Evolutionary conservation across 495 filamentous ascomycete species (phyloP), one percentile per base, ranked within the genome.

Genomic region (Neurospora terricola): DNA sequence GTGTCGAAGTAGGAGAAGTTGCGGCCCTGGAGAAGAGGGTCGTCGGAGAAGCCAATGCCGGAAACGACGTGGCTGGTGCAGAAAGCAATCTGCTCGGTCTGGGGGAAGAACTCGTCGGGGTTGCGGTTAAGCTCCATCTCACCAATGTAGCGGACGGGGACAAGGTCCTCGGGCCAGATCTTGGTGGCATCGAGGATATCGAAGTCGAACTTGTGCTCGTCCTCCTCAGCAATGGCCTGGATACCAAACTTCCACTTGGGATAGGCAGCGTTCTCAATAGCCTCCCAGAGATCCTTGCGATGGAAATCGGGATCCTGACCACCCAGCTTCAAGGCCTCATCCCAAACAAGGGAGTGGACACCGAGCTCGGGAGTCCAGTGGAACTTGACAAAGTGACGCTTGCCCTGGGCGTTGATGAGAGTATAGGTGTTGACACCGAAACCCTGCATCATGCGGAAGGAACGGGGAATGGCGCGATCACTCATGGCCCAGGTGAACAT

Each of bases 151-250:
- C 90, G 86, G 62, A 95, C 86, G 0, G 94, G 94, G 5, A 97
- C 84, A 1, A 91, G 82, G 45, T 97, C 92, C 76, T 97, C 92
- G 0, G 94, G 94, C 93, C 93, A 97, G 42, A 96, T 77, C 82
- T 97, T 97, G 40, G 94, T 97, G n/a, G 93, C 91, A 76, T 97
- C 94, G 8, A 97, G 86, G 72, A 95, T 91, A 77, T 97, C 94
- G 69, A 97, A 97, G 5, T 97, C 93, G 75, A 97, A 97, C 66
- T 94, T 89, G 76, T 96, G 83, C 78, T 91, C 85, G 48, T 91
- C 85, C 16, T 85, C 86, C 73, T 94, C 93, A 0, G 90, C 87
- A 45, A 94, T 88, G 3, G 88, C 82, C 77, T 97, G 94, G 69
- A 96, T 88, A 30, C 90, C 92, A 76, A 96, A 95, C 77, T 90